Base-by-base conservation (phyloP, 169 alveolate species). In the Babesia gibsoni region DNA sequence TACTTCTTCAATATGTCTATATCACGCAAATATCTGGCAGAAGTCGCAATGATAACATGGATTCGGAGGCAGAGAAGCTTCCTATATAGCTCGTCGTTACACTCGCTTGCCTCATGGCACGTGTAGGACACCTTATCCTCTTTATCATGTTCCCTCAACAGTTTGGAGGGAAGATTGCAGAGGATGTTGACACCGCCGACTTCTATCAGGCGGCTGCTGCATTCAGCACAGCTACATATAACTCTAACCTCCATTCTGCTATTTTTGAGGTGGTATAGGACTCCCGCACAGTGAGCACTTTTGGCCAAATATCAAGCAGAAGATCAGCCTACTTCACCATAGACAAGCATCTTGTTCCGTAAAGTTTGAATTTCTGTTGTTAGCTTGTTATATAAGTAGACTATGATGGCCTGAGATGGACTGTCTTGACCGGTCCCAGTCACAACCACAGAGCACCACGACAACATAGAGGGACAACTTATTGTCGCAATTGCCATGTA, bases 21-120 rank as follows among this genome's bases (percentile, higher is more conserved):
- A 10, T 81, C 86, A n/a, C 57, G 68, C n/a, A 77, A 36, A n/a
- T 74, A 69, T n/a, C 73, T 42, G 39, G 80, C 67, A 25, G 58
- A 52, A 16, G 79, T 77, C 20, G 61, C 69, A 37, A 77, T 23
- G 25, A 77, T 77, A 25, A 77, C 16, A 49, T 77, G 79, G 18
- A 77, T 77, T 20, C 35, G 36, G 22, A 36, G 12, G 37, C 77
- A 77, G 4, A 42, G 46, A 7, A 77, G 61, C 46, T 30, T 67
- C 10, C 30, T 36, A 52, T 77, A 77, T 3, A 77, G 56, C 20
- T 18, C 35, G 29, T 46, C 49, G 57, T 16, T 48, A 36, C 45
- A 41, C 22, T 16, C 5, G 2, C 35, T 39, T 22, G 37, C 54
- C 33, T n/a, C 30, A 32, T 29, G 23, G 41, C 67, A 53, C 10